These are phyloP conservation scores for Panellus pusillus DNA, from an alignment of 768 basidiomycete species.

Conservation along the genomic window DNA sequence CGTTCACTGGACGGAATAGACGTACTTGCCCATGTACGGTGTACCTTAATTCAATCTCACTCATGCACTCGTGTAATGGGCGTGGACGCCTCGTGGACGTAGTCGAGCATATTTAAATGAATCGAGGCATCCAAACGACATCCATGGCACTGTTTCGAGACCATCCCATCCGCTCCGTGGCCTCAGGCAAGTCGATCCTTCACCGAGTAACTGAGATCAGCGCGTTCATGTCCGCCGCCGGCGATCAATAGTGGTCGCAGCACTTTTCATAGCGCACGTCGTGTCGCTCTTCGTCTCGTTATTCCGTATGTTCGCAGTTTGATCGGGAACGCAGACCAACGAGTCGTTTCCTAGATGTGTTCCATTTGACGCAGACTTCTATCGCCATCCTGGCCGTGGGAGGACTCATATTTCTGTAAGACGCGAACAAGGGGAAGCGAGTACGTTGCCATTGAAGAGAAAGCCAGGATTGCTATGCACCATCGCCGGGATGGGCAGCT, in stretches of 20 bases:
- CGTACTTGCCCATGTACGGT: background rate
- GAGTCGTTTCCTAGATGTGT: conserved; percentile 43
- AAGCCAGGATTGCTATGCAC: conserved; percentile 62
- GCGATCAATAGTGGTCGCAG: conserved; percentile 40
- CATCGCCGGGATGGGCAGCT: conserved; percentile 60
- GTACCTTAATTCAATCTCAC: conserved; percentile 1
- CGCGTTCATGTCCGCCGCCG: background rate
- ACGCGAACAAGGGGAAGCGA: conserved; percentile 7
- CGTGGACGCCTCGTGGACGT: conserved; percentile 23
- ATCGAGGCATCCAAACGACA: background rate
- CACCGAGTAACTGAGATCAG: background rate
- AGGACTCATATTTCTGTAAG: conserved; percentile 67
- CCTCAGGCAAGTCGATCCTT: conserved; percentile 34
- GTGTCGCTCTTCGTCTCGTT: conserved; percentile 51
- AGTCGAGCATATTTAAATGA: conserved; percentile 9
- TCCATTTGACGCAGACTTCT: conserved; percentile 71
- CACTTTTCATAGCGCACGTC: conserved; percentile 49
- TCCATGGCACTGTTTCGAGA: conserved; percentile 52
- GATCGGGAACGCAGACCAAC: background rate
- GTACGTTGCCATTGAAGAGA: background rate
- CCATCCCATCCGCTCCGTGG: conserved; percentile 45
- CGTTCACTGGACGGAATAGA: background rate
- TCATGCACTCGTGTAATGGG: conserved; percentile 16
- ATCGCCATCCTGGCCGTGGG: conserved; percentile 68
- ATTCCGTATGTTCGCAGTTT: conserved; percentile 35